A percentile compares a stretch with the other conserved stretches of the same genome.
These are phyloP conservation scores for Gnomoniopsis smithogilvyi DNA, from an alignment of 2,329 filamentous ascomycete species.

Conservation along the genomic window DNA sequence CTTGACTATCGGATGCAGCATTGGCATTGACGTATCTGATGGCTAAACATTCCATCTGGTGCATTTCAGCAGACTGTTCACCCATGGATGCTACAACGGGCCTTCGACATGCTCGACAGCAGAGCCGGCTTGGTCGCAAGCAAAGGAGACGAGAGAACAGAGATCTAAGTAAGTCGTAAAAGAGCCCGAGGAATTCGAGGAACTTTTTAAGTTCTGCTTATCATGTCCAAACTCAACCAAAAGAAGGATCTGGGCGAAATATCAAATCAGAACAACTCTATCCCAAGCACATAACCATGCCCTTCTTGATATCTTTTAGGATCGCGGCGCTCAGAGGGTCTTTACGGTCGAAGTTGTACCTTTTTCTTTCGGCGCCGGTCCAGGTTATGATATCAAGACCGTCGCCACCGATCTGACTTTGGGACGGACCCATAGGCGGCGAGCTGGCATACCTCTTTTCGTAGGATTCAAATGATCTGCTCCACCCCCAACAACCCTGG, in stretches of 20 bases:
- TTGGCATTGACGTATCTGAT: too few species aligned
- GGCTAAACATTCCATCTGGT: too few species aligned
- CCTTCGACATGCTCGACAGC: too few species aligned
- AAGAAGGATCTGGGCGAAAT: neutral
- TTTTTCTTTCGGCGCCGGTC: slow-evolving; percentile 31
- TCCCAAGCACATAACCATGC: slow-evolving; percentile 25
- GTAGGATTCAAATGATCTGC: slow-evolving; percentile 23
- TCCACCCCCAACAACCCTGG: slow-evolving; percentile 27
- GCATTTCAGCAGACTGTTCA: too few species aligned
- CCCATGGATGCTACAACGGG: too few species aligned
- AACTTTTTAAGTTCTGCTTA: neutral
- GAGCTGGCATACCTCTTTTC: slow-evolving; percentile 14
- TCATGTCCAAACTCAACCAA: neutral
- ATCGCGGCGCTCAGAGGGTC: slow-evolving; percentile 33
- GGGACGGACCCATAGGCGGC: neutral
- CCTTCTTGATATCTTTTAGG: slow-evolving; percentile 34
- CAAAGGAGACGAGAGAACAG: neutral
- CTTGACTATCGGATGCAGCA: too few species aligned
- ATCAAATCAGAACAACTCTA: slow-evolving; percentile 22
- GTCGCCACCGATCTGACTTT: slow-evolving; percentile 34
- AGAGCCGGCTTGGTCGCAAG: too few species aligned
- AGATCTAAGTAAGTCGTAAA: neutral
- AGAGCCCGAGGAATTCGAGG: neutral
- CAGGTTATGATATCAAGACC: slow-evolving; percentile 33
- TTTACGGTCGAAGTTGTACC: slow-evolving; percentile 27